Percentiles rank a stretch among this genome's conserved stretches.
Evolutionary conservation across 441 rosid species (phyloP).

Genomic region (Melastoma candidum): DNA sequence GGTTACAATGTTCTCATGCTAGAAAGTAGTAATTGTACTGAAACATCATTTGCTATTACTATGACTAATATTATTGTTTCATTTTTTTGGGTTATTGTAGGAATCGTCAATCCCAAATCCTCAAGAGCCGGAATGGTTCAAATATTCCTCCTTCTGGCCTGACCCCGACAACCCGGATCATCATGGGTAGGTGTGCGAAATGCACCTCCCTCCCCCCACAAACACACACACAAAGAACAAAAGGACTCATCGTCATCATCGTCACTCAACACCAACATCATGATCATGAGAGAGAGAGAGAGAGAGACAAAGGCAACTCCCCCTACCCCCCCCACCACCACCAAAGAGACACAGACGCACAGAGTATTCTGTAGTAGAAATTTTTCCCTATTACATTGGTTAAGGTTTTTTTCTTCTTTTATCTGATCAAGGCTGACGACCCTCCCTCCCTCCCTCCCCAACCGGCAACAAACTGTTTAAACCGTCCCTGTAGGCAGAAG

Average conservation of each 20-base stretch:
- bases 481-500: slow-evolving; percentile 31
- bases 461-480: slow-evolving; percentile 40
- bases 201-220: too few species aligned
- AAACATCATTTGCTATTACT: neutral
- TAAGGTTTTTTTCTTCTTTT: slow-evolving; percentile 4
- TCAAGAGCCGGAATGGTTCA: slow-evolving; percentile 82
- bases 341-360: neutral
- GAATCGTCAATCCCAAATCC: slow-evolving; percentile 58
- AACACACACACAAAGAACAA: slow-evolving; percentile 1
- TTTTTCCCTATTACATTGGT: slow-evolving; percentile 15
- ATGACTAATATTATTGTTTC: neutral
- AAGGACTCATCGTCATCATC: slow-evolving; percentile 28
- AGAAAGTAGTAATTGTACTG: slow-evolving; percentile 6
- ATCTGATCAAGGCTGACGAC: slow-evolving; percentile 2
- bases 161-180: slow-evolving; percentile 96
- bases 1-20: slow-evolving; percentile 20
- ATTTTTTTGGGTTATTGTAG: slow-evolving; percentile 25
- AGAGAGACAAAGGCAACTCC: neutral
- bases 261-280: slow-evolving; percentile 20
- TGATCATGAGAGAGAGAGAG: slow-evolving; percentile 24
- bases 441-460: slow-evolving; percentile 24
- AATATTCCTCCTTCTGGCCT: slow-evolving; percentile 74
- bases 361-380: slow-evolving; percentile 2
- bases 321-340: too few species aligned
- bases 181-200: slow-evolving; percentile 64